Conservation (phyloP, 2,329 filamentous ascomycete species). For the Fragosphaeria purpurea region DNA sequence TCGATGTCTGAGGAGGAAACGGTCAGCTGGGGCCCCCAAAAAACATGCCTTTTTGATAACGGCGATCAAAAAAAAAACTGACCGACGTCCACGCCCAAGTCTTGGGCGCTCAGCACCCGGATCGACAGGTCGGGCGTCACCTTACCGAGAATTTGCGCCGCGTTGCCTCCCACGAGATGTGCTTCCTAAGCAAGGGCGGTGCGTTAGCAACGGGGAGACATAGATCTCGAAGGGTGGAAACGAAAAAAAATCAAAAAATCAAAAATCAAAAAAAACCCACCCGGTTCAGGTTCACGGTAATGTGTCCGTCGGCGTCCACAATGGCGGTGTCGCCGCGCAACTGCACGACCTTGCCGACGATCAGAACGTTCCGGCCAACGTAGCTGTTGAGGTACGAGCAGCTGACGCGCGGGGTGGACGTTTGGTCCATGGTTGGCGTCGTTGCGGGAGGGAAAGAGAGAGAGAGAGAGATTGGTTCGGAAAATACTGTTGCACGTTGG, state of each 20-base stretch:
- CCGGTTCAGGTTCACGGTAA: constrained; percentile 64
- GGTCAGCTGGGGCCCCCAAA: too few species aligned
- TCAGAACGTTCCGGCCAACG: constrained; percentile 63
- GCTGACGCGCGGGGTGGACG: constrained; percentile 69
- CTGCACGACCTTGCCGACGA: constrained; percentile 76
- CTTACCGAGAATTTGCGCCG: constrained; percentile 69
- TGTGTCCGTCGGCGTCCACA: constrained; percentile 68
- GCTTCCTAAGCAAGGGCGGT: constrained; percentile 43
- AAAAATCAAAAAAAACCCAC: constrained; percentile 40
- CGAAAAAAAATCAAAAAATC: too few species aligned
- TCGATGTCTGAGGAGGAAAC: constrained; percentile 9
- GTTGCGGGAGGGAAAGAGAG: not conserved
- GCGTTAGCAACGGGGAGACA: not conserved
- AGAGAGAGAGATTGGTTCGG: not conserved
- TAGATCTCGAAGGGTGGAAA: not conserved
- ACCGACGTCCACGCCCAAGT: constrained; percentile 63
- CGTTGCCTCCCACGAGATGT: constrained; percentile 59
- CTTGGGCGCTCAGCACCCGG: constrained; percentile 58
- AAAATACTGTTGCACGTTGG: not conserved
- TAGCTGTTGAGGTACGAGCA: constrained; percentile 70
- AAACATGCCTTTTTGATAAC: too few species aligned
- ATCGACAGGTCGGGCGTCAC: constrained; percentile 64
- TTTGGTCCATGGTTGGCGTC: constrained; percentile 52
- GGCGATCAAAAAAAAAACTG: constrained; percentile 20
- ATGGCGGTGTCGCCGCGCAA: constrained; percentile 71